A percentile compares a stretch with the other conserved stretches of the same genome.
Conservation (phyloP, 305 asterid species). For the Salvia sclarea region DNA sequence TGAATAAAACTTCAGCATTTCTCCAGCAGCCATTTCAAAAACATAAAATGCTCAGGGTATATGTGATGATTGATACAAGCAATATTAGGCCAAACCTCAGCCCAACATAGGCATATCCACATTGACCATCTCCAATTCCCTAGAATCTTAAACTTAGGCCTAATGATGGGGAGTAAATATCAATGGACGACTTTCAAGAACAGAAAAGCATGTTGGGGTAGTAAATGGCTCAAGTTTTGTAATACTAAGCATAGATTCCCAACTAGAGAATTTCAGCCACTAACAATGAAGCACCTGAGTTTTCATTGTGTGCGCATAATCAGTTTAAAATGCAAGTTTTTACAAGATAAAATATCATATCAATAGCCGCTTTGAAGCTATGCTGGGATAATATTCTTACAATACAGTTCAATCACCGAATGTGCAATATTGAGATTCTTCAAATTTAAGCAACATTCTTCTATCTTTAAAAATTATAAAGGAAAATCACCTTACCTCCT, state of each 20-base stretch:
- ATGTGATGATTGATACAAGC: background rate
- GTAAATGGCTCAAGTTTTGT: conserved; percentile 6
- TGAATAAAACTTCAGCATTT: conserved; percentile 6
- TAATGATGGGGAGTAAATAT: conserved; percentile 15
- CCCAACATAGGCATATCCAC: conserved; percentile 4
- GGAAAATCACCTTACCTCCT: conserved; percentile 58
- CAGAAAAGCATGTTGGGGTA: conserved; percentile 4
- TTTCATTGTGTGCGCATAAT: conserved; percentile 20
- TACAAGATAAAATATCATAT: background rate
- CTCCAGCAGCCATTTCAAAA: conserved; percentile 20
- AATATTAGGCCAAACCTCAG: conserved; percentile 20
- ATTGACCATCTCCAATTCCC: conserved; percentile 6
- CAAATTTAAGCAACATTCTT: conserved; percentile 1
- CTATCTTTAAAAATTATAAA: conserved; percentile 8
- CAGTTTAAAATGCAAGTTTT: background rate
- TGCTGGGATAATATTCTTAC: conserved; percentile 13
- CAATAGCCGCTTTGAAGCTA: background rate
- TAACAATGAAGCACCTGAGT: conserved; percentile 20
- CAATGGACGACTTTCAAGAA: background rate
- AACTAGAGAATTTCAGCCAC: background rate
- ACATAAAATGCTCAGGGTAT: conserved; percentile 13
- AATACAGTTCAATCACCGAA: conserved; percentile 8
- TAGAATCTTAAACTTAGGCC: background rate
- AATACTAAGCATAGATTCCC: conserved; percentile 16
- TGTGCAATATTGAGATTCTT: conserved; percentile 16